phyloP scores from a whole-genome alignment of 108 stramenopile species.

The Parietichytrium sp. region DNA sequence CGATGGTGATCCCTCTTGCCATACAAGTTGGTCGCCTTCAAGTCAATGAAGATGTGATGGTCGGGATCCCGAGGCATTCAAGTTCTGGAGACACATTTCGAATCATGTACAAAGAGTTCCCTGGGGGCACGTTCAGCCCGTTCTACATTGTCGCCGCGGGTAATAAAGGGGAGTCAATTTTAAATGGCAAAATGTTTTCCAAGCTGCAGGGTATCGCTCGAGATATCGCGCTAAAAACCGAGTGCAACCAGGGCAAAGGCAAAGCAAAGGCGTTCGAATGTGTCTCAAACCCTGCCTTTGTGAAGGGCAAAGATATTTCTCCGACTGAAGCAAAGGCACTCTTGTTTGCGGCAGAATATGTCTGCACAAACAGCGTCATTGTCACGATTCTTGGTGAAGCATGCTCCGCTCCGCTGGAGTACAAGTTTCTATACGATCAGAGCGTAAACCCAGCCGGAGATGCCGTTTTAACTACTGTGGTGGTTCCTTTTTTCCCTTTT shows the following conservation, averaged over 20 bases:
- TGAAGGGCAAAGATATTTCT: neutral
- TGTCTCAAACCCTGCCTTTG: neutral
- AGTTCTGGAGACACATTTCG: neutral
- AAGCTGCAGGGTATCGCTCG: neutral
- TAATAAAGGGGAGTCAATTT: neutral
- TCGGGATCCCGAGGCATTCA: neutral
- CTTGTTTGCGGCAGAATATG: neutral
- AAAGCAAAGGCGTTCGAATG: too few species aligned
- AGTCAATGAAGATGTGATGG: neutral
- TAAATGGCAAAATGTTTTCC: neutral
- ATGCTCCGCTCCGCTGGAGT: neutral
- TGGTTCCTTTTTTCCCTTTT: slow-evolving; percentile 32
- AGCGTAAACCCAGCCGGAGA: neutral
- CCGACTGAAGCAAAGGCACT: neutral
- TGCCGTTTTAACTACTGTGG: neutral
- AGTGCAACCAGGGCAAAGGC: neutral
- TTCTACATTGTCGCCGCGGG: neutral
- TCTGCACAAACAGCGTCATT: too few species aligned
- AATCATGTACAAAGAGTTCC: slow-evolving; percentile 17
- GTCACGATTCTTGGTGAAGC: too few species aligned
- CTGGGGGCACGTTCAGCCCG: slow-evolving; percentile 22
- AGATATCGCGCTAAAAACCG: neutral
- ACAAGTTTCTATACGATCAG: neutral
- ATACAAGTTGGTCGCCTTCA: neutral
- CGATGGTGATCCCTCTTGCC: slow-evolving; percentile 9